Conservation (phyloP, 257 asterid genomes). For the Solanum tarapatanum region DNA sequence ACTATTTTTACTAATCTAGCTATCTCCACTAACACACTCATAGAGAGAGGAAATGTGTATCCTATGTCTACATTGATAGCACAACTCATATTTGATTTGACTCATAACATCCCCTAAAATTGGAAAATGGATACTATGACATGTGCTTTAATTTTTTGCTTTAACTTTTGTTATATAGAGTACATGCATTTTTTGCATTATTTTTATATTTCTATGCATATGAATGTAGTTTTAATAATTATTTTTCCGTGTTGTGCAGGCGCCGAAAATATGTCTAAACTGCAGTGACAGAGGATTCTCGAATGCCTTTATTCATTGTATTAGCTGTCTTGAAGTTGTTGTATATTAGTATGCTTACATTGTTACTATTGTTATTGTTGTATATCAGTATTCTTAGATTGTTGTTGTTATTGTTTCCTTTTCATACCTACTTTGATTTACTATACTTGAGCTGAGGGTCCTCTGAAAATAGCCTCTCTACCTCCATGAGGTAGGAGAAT, state of each 20-base stretch:
- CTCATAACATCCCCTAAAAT: background rate
- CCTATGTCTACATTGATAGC: too few species aligned
- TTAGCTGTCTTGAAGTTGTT: constrained; percentile 25
- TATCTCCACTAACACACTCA: too few species aligned
- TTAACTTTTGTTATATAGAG: background rate
- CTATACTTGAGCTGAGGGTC: too few species aligned
- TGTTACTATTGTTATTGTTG: background rate
- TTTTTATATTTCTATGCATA: background rate
- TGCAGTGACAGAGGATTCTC: constrained; percentile 46
- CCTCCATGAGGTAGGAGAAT: too few species aligned
- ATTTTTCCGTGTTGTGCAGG: constrained; percentile 18
- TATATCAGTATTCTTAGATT: too few species aligned
- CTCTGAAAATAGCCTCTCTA: too few species aligned
- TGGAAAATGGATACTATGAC: background rate
- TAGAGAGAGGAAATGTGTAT: too few species aligned
- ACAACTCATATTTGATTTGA: too few species aligned
- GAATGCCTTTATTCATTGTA: constrained; percentile 44
- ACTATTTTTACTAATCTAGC: too few species aligned
- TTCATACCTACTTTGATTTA: background rate
- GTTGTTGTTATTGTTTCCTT: too few species aligned
- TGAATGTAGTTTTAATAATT: background rate
- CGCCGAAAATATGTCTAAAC: constrained; percentile 26
- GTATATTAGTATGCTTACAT: background rate
- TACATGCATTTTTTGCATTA: background rate
- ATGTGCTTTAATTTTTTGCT: background rate